Evolutionary conservation across 164 flowering plant species (phyloP).

Genomic region (Protea cynaroides): DNA sequence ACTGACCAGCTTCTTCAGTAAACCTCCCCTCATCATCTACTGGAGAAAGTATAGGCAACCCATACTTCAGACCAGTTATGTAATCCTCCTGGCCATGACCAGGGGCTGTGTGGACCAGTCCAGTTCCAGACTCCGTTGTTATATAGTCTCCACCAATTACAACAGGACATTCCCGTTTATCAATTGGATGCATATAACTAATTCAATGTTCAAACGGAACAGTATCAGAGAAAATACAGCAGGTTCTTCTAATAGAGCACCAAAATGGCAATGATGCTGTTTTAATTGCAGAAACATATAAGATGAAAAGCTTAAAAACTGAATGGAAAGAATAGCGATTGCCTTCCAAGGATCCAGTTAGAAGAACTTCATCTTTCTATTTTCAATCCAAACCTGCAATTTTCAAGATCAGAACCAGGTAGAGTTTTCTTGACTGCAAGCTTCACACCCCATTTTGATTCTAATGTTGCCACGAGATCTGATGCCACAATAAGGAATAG

Average conservation of each 20-base stretch:
- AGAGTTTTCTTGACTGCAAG: slow-evolving; percentile 58
- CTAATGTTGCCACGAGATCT: slow-evolving; percentile 69
- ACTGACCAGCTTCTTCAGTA: slow-evolving; percentile 89
- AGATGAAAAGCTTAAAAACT: neutral
- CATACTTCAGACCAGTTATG: slow-evolving; percentile 80
- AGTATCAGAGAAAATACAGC: slow-evolving; percentile 5
- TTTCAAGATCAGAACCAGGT: slow-evolving; percentile 80
- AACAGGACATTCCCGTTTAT: slow-evolving; percentile 71
- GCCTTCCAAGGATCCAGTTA: neutral
- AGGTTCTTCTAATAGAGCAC: neutral
- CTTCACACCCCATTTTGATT: slow-evolving; percentile 74
- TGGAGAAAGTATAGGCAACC: slow-evolving; percentile 75
- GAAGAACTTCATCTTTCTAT: slow-evolving; percentile 6
- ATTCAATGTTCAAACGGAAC: slow-evolving; percentile 6
- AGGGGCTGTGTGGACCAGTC: slow-evolving; percentile 97
- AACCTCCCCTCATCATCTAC: slow-evolving; percentile 93
- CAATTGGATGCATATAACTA: slow-evolving; percentile 83
- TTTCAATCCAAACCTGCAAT: slow-evolving; percentile 56
- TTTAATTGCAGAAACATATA: neutral
- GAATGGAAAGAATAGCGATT: no score
- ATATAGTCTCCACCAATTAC: slow-evolving; percentile 93
- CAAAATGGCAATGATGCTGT: neutral
- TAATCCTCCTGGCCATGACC: slow-evolving; percentile 99
- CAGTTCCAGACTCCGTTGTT: slow-evolving; percentile 97
- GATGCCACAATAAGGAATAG: slow-evolving; percentile 65